These are phyloP conservation scores for Centella asiatica DNA, from an alignment of 129 eudicot genomes.

Conservation along the genomic window DNA sequence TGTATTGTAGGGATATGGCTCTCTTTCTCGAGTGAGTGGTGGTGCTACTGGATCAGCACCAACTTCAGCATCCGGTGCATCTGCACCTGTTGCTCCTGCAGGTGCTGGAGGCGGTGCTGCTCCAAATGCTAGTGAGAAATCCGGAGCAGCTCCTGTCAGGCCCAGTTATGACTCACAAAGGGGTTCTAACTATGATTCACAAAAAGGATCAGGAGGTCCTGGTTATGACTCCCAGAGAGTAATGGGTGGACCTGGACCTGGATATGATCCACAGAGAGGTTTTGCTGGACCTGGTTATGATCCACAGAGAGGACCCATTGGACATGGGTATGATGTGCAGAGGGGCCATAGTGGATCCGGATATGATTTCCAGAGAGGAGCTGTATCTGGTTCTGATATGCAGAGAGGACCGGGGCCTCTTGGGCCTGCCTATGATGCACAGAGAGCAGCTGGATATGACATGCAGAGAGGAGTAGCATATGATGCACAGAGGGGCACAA, in stretches of 20 bases:
- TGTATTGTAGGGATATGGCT: conserved; percentile 36
- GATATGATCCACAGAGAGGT: conserved; percentile 28
- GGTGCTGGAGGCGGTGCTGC: conserved; percentile 30
- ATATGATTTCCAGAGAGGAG: conserved; percentile 30
- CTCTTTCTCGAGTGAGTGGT: conserved; percentile 37
- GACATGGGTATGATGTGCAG: conserved; percentile 42
- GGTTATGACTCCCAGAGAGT: conserved; percentile 24
- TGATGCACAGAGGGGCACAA: conserved; percentile 22
- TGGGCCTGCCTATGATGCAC: conserved; percentile 38
- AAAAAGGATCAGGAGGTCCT: conserved; percentile 23
- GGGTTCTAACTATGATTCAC: conserved; percentile 18
- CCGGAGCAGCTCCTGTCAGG: conserved; percentile 30
- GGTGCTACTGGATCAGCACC: conserved; percentile 5
- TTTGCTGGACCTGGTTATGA: conserved; percentile 27
- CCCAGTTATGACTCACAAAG: conserved; percentile 39
- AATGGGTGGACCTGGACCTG: conserved; percentile 7
- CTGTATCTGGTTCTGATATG: conserved; percentile 33
- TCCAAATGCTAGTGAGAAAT: conserved; percentile 36
- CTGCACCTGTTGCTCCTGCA: neutral
- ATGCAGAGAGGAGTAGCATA: conserved; percentile 24
- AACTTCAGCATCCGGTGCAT: neutral
- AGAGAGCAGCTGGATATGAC: conserved; percentile 32
- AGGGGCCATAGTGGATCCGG: conserved; percentile 28
- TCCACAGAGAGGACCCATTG: conserved; percentile 29
- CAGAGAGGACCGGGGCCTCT: conserved; percentile 56